Evolutionary conservation across 176 grass and related monocot genomes (phyloP).

Genomic region (Pontederia crassipes): DNA sequence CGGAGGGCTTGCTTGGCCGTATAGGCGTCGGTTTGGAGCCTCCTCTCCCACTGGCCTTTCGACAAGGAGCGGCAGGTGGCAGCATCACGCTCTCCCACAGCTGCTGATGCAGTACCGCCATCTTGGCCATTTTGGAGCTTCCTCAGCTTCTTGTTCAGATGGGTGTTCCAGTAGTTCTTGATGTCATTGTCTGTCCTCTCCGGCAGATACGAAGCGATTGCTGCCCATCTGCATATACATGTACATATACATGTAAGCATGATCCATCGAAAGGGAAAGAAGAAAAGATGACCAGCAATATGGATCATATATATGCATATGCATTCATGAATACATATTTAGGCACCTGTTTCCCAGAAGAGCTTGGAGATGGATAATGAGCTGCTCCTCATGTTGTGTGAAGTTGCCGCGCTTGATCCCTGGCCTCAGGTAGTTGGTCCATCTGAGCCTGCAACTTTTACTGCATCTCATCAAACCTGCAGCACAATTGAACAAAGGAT

Average conservation of each 20-base stretch:
- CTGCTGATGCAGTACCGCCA: not conserved
- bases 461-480: conserved; percentile 5
- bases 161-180: conserved; percentile 15
- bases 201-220: conserved; percentile 3
- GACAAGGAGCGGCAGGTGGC: not conserved
- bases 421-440: conserved; percentile 5
- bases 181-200: conserved; percentile 10
- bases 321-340: no score
- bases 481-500: not conserved
- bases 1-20: not conserved
- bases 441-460: conserved; percentile 8
- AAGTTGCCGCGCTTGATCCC: conserved; percentile 11
- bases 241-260: not conserved
- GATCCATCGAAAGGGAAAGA: not conserved
- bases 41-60: not conserved
- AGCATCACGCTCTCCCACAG: not conserved
- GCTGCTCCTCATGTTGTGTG: conserved; percentile 1
- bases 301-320: not conserved
- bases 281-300: not conserved
- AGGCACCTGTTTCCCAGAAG: conserved; percentile 4
- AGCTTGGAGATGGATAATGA: conserved; percentile 8
- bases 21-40: not conserved
- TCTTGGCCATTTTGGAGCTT: not conserved
- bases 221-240: not conserved
- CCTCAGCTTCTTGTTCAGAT: conserved; percentile 8